Evolutionary conservation across 345 rosid species (phyloP).

Genomic region (Populus pruinosa): DNA sequence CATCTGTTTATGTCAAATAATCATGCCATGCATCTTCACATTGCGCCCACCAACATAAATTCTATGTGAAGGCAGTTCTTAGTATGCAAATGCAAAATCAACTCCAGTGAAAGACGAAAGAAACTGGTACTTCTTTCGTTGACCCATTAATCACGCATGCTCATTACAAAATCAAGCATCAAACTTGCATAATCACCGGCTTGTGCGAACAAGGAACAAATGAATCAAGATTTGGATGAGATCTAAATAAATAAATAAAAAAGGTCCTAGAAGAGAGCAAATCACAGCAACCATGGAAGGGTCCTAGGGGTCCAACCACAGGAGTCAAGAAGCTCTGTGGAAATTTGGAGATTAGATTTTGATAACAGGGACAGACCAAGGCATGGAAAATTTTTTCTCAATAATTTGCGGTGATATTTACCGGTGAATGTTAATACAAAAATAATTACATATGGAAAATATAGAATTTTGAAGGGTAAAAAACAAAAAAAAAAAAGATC

Average conservation of each 20-base stretch:
- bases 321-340: neutral
- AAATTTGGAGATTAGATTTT: neutral
- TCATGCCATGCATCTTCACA: neutral
- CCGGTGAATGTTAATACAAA: no score
- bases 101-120: neutral
- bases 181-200: neutral
- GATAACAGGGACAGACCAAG: conserved; percentile 8
- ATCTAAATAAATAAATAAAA: neutral
- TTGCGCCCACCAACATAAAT: neutral
- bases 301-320: neutral
- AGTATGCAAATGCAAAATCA: neutral
- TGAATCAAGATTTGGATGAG: neutral
- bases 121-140: neutral
- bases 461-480: no score
- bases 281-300: conserved; percentile 4
- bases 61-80: neutral
- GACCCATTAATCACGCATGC: neutral
- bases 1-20: neutral
- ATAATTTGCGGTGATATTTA: no score
- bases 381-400: no score
- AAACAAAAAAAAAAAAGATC: no score
- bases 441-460: no score
- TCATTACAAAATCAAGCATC: neutral
- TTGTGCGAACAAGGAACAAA: neutral
- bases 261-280: neutral